Evolutionary conservation across 345 rosid species (phyloP).

Genomic region (Lumnitzera littorea): DNA sequence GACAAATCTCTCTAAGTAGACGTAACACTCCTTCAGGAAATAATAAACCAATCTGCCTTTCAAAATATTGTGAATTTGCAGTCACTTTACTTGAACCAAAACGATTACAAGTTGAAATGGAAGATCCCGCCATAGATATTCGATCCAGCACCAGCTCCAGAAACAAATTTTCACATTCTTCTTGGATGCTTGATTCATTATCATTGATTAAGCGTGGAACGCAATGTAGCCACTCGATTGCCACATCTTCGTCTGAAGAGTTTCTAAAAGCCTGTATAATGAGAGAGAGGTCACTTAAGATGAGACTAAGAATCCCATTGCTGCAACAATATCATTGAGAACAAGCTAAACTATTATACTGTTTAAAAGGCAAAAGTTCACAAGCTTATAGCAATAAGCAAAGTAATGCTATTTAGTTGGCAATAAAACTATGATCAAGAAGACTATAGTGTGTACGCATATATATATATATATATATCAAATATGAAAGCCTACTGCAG

Average conservation of each 20-base stretch:
- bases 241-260: conserved; percentile 54
- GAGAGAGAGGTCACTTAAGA: background rate
- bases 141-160: conserved; percentile 71
- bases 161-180: conserved; percentile 90
- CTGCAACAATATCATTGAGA: background rate
- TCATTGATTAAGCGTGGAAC: conserved; percentile 79
- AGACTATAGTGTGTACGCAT: no score
- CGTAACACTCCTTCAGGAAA: conserved; percentile 55
- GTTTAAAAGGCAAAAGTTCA: no score
- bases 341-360: no score
- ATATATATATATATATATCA: no score
- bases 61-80: conserved; percentile 22
- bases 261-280: conserved; percentile 55
- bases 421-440: no score
- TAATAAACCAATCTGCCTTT: conserved; percentile 37
- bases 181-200: conserved; percentile 88
- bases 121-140: conserved; percentile 49
- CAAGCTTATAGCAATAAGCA: no score
- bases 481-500: no score
- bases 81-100: conserved; percentile 16
- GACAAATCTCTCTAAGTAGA: conserved; percentile 62
- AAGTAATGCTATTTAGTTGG: no score
- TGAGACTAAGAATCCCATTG: conserved; percentile 6
- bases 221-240: conserved; percentile 83
- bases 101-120: conserved; percentile 14